These are phyloP conservation scores for Phascolomyces articulosus DNA, from an alignment of 371 early-diverging fungal genomes.

Conservation along the genomic window DNA sequence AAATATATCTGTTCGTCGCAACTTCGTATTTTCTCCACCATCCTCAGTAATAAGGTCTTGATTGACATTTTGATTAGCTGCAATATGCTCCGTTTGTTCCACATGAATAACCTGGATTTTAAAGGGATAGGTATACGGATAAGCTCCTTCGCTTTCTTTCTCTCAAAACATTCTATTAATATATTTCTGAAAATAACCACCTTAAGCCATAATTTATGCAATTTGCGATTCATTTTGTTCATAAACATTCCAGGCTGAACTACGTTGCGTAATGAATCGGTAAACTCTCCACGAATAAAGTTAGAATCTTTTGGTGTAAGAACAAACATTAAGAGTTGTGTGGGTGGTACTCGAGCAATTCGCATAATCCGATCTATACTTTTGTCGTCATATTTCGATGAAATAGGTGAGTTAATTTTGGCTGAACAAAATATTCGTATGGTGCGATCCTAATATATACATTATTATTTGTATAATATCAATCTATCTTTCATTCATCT, in stretches of 20 bases:
- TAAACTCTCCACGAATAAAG: constrained; percentile 33
- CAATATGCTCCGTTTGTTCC: constrained; percentile 26
- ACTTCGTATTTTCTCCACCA: constrained; percentile 11
- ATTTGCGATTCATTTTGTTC: not conserved
- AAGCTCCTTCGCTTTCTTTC: no score
- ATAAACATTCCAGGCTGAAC: constrained; percentile 5
- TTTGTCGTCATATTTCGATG: constrained; percentile 12
- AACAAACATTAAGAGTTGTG: constrained; percentile 33
- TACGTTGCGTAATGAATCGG: constrained; percentile 13
- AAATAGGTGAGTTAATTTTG: constrained; percentile 23
- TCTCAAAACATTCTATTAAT: not conserved
- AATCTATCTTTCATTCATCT: no score
- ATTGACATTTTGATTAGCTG: constrained; percentile 1
- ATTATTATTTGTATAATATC: not conserved
- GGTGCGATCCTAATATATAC: constrained; percentile 15
- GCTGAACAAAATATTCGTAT: constrained; percentile 31
- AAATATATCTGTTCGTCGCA: constrained; percentile 29
- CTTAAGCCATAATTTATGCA: constrained; percentile 38
- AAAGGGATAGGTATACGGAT: no score
- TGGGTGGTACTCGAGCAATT: constrained; percentile 35
- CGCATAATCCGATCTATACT: constrained; percentile 12
- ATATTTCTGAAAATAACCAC: constrained; percentile 8
- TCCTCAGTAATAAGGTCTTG: constrained; percentile 6
- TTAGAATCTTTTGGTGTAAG: constrained; percentile 24
- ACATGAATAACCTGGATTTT: constrained; percentile 41